phyloP scores from a whole-genome alignment of 352 stramenopile species.

The Phytophthora syringae region DNA sequence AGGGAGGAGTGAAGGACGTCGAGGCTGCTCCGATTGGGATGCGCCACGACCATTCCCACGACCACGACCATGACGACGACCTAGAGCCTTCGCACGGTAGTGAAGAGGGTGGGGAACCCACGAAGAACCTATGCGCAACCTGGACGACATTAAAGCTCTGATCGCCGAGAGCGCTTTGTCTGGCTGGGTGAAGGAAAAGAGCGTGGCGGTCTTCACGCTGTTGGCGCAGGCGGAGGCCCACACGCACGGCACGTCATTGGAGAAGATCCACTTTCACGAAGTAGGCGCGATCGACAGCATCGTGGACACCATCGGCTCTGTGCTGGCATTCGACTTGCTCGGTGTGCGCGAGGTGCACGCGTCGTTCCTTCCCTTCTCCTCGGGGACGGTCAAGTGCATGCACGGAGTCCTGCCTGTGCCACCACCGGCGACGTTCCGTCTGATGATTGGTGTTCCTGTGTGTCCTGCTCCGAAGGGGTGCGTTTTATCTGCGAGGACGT shows the following conservation, averaged over 20 bases:
- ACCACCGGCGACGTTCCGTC: conserved; percentile 93
- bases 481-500: conserved; percentile 5
- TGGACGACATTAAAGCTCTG: conserved; percentile 90
- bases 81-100: conserved; percentile 44
- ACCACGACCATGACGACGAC: conserved; percentile 39
- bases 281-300: conserved; percentile 98
- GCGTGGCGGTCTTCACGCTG: conserved; percentile 91
- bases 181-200: conserved; percentile 87
- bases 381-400: conserved; percentile 94
- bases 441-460: conserved; percentile 95
- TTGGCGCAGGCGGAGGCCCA: conserved; percentile 94
- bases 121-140: conserved; percentile 89
- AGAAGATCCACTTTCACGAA: conserved; percentile 98
- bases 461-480: conserved; percentile 90
- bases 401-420: conserved; percentile 97
- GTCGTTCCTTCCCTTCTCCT: conserved; percentile 88
- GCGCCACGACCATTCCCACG: conserved; percentile 28
- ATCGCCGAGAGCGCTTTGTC: conserved; percentile 87
- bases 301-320: conserved; percentile 95
- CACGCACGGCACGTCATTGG: conserved; percentile 92
- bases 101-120: conserved; percentile 18
- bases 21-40: conserved; percentile 18
- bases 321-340: conserved; percentile 94
- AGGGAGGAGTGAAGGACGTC: conserved; percentile 2
- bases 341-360: conserved; percentile 89